Evolutionary conservation across 176 grass and related monocot species (phyloP).

Genomic region (Melocanna baccifera): DNA sequence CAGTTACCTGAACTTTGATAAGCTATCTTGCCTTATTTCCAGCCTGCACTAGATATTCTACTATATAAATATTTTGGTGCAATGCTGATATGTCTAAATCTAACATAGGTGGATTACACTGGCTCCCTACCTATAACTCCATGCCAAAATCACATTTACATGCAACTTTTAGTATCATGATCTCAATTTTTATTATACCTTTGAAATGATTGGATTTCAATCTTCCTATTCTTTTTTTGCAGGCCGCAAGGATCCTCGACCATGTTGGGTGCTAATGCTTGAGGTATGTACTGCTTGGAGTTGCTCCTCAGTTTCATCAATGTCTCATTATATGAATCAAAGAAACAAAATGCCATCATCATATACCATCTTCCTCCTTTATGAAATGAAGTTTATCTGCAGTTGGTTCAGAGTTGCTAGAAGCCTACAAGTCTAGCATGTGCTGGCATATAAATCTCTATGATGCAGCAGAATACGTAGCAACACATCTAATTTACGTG

Average conservation of each 20-base stretch:
- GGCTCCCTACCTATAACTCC: neutral
- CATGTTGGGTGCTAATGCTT: constrained; percentile 97
- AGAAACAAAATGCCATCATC: neutral
- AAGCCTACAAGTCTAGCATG: constrained; percentile 3
- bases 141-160: neutral
- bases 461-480: neutral
- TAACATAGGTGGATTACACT: neutral
- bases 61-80: neutral
- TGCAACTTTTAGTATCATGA: neutral
- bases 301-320: neutral
- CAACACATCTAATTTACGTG: neutral
- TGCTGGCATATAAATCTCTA: neutral
- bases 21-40: neutral
- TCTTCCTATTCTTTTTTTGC: constrained; percentile 15
- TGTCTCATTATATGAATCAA: neutral
- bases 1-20: neutral
- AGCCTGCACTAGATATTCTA: neutral
- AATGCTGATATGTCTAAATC: neutral
- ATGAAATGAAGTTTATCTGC: constrained; percentile 7
- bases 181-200: neutral
- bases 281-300: constrained; percentile 54
- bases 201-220: constrained; percentile 24
- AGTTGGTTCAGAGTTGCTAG: neutral
- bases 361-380: neutral
- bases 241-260: constrained; percentile 55